Conservation (phyloP, 768 basidiomycete genomes). For the Mycena crocata region DNA sequence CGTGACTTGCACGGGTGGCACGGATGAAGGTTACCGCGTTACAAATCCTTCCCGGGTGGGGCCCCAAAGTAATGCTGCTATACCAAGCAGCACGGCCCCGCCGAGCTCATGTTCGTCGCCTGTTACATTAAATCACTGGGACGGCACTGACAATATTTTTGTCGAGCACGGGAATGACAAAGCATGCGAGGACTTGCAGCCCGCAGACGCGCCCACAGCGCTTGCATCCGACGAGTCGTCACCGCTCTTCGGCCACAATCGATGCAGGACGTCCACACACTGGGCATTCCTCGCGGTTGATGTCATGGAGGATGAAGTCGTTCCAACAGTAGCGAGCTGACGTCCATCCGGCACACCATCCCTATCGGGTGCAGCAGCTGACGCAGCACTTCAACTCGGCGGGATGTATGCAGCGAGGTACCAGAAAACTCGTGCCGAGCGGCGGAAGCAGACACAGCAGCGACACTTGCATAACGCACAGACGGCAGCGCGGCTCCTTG, state of each 20-base stretch:
- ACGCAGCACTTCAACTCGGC: background rate
- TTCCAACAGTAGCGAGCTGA: background rate
- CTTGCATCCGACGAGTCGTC: too few relatives aligned
- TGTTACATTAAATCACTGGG: background rate
- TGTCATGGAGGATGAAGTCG: background rate
- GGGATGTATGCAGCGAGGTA: background rate
- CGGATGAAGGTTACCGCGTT: conserved; percentile 15
- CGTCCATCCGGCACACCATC: background rate
- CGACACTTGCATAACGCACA: background rate
- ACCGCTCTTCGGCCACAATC: background rate
- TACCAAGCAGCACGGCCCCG: conserved; percentile 17
- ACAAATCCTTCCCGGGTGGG: conserved; percentile 15
- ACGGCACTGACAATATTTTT: background rate
- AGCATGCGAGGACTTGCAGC: conserved; percentile 1
- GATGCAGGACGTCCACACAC: background rate
- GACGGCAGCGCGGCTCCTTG: background rate
- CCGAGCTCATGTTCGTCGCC: conserved; percentile 7
- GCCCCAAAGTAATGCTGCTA: conserved; percentile 16
- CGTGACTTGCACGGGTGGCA: conserved; percentile 7
- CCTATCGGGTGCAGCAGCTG: background rate
- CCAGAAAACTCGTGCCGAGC: background rate
- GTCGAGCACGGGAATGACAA: conserved; percentile 2
- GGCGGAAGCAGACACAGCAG: background rate
- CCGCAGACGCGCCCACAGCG: background rate
- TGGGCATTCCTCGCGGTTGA: background rate